Conservation (phyloP, 768 basidiomycete species). For the Tubosaeta sp. region DNA sequence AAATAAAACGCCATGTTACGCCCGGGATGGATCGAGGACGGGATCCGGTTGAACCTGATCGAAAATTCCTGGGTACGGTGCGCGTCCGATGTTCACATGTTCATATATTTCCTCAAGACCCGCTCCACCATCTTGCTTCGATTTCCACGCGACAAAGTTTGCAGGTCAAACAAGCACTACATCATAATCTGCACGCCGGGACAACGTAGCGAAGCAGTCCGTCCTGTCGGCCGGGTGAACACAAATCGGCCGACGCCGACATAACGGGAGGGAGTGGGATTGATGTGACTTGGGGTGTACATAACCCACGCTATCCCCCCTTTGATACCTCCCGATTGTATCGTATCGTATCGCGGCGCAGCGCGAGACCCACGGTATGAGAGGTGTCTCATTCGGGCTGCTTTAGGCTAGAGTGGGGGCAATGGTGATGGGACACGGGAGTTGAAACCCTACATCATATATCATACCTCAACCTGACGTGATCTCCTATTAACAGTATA, state of each 20-base stretch:
- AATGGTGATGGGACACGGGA: neutral
- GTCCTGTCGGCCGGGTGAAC: neutral
- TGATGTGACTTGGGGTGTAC: neutral
- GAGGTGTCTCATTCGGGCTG: neutral
- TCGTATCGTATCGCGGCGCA: neutral
- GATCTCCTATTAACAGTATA: neutral
- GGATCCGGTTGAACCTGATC: neutral
- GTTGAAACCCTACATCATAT: neutral
- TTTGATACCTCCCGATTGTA: neutral
- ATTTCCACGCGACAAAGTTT: neutral
- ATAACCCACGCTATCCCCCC: neutral
- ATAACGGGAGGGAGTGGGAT: neutral
- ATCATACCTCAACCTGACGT: neutral
- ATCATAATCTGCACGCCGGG: neutral
- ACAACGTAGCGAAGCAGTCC: neutral
- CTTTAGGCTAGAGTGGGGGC: neutral
- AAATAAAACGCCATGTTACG: neutral
- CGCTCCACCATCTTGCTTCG: neutral
- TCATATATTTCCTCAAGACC: neutral
- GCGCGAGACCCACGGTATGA: neutral
- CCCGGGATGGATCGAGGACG: neutral
- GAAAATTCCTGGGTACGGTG: neutral
- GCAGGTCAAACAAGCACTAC: neutral
- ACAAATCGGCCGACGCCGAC: neutral
- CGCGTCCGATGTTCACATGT: neutral